A percentile compares a stretch with the other conserved stretches of the same genome.
Evolutionary conservation across 176 grass and related monocot species (phyloP).

Genomic region (Puya raimondii): DNA sequence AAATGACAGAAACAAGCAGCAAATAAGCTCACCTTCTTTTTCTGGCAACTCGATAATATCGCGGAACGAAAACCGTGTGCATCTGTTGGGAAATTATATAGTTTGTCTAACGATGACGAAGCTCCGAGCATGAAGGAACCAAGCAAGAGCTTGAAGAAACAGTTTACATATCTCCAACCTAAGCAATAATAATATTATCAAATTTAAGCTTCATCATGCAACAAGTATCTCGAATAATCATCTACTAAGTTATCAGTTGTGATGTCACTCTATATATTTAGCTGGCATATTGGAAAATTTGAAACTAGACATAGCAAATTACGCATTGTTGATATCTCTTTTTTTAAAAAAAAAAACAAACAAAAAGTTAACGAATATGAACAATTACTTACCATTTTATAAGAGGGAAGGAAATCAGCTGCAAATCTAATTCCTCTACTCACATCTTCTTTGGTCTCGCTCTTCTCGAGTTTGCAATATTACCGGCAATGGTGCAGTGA

Average conservation of each 20-base stretch:
- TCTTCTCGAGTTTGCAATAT: constrained; percentile 52
- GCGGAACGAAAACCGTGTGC: too few species aligned
- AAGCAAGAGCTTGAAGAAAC: too few species aligned
- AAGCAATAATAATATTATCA: too few species aligned
- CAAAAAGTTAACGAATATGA: background rate
- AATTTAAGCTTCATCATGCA: too few species aligned
- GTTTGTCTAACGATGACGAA: too few species aligned
- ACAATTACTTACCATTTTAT: background rate
- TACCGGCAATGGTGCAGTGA: constrained; percentile 48
- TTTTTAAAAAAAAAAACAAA: background rate
- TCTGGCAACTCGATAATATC: too few species aligned
- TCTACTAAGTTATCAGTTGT: background rate
- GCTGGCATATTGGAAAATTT: background rate
- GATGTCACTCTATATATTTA: background rate
- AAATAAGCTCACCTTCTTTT: too few species aligned
- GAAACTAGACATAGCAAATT: background rate
- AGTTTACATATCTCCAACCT: too few species aligned
- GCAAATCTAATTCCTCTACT: background rate
- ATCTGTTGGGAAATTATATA: too few species aligned
- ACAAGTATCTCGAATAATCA: background rate
- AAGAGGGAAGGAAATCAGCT: background rate
- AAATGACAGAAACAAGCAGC: too few species aligned
- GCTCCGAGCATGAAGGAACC: too few species aligned
- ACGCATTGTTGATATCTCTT: background rate
- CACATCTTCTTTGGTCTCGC: background rate